Evolutionary conservation across 192 early-diverging fungal species (phyloP).

Genomic region (Backusella tarrabulga): DNA sequence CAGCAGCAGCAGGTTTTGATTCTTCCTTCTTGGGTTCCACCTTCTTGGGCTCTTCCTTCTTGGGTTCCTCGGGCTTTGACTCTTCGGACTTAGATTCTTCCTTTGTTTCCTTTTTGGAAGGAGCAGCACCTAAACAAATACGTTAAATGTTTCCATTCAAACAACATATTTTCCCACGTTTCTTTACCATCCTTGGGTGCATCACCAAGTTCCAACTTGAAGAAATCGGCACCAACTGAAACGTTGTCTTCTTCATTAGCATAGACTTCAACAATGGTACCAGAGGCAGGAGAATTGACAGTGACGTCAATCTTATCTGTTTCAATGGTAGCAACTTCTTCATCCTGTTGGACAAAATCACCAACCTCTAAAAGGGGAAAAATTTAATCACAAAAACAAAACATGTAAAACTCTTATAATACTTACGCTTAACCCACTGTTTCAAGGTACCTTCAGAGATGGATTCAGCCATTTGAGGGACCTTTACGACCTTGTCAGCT

Average conservation of each 20-base stretch:
- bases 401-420: not conserved
- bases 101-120: slow-evolving; percentile 9
- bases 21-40: slow-evolving; percentile 39
- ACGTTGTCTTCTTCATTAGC: slow-evolving; percentile 40
- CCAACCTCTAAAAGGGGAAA: slow-evolving; percentile 73
- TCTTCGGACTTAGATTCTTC: slow-evolving; percentile 40
- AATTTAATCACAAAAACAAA: not conserved
- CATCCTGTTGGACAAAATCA: slow-evolving; percentile 92
- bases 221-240: slow-evolving; percentile 77
- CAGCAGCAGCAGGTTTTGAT: slow-evolving; percentile 34
- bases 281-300: slow-evolving; percentile 94
- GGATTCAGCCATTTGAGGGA: slow-evolving; percentile 96
- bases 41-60: slow-evolving; percentile 37
- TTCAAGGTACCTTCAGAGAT: slow-evolving; percentile 98
- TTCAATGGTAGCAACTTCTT: slow-evolving; percentile 96
- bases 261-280: slow-evolving; percentile 64
- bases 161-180: not conserved
- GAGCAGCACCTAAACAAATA: slow-evolving; percentile 21
- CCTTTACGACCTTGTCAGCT: slow-evolving; percentile 88
- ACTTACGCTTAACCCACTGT: slow-evolving; percentile 92
- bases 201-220: slow-evolving; percentile 84
- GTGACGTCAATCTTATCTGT: slow-evolving; percentile 99
- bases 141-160: slow-evolving; percentile 4
- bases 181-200: slow-evolving; percentile 56
- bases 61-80: slow-evolving; percentile 38